phyloP scores from a whole-genome alignment of 495 filamentous ascomycete species.

The Rostrohypoxylon terebratum region DNA sequence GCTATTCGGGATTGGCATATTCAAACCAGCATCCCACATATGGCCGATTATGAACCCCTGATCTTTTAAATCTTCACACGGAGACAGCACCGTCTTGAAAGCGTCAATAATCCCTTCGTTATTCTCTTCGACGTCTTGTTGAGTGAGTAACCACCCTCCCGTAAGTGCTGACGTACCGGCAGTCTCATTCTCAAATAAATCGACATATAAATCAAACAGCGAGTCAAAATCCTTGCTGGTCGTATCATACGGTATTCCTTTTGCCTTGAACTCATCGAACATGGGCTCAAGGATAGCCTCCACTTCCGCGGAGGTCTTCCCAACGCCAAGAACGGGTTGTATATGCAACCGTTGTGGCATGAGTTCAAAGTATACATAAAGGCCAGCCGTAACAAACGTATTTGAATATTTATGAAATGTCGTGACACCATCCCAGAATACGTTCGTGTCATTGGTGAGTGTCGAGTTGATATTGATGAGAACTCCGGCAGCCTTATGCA shows the following conservation, averaged over 20 bases:
- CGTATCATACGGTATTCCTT: slow-evolving; percentile 53
- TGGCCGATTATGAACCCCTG: slow-evolving; percentile 62
- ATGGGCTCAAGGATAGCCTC: slow-evolving; percentile 58
- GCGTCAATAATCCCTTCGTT: slow-evolving; percentile 56
- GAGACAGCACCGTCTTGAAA: slow-evolving; percentile 51
- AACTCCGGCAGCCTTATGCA: slow-evolving; percentile 55
- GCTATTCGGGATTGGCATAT: slow-evolving; percentile 49
- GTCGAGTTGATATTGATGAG: slow-evolving; percentile 56
- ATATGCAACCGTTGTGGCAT: slow-evolving; percentile 50
- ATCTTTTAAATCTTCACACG: slow-evolving; percentile 38
- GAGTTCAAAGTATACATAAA: slow-evolving; percentile 64
- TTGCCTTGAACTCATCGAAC: slow-evolving; percentile 55
- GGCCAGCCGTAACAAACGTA: slow-evolving; percentile 54
- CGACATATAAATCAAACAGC: slow-evolving; percentile 61
- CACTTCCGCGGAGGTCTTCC: slow-evolving; percentile 56
- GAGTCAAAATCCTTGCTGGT: slow-evolving; percentile 52
- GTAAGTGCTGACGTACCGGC: slow-evolving; percentile 59
- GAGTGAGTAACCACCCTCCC: slow-evolving; percentile 60
- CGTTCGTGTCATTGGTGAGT: slow-evolving; percentile 48
- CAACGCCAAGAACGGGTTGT: slow-evolving; percentile 59
- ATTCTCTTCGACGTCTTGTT: slow-evolving; percentile 56
- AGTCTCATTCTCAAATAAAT: slow-evolving; percentile 60
- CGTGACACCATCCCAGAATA: slow-evolving; percentile 60
- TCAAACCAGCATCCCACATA: slow-evolving; percentile 61
- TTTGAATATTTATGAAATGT: slow-evolving; percentile 61